Percentiles rank a stretch among this genome's conserved stretches.
phyloP scores from a whole-genome alignment of 78 protist genomes.

The Dictyostelium purpureum region DNA sequence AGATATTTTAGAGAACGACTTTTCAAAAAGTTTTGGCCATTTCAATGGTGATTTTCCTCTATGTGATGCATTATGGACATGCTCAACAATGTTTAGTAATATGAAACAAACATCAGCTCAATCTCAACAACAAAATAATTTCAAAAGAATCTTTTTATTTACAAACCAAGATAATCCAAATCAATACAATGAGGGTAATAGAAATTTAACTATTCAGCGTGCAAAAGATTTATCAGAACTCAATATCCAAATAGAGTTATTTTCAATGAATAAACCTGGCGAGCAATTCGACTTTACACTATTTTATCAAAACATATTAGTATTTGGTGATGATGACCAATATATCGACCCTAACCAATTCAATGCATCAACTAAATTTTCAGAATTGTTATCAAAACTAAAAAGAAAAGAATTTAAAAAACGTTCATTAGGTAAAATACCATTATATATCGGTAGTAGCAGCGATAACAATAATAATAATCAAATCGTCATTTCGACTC shows the following conservation, averaged over 20 bases:
- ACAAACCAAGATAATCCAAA: constrained; percentile 81
- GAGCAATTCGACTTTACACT: constrained; percentile 43
- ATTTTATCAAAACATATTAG: constrained; percentile 69
- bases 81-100: constrained; percentile 80
- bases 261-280: constrained; percentile 62
- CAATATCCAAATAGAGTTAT: constrained; percentile 81
- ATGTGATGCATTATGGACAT: constrained; percentile 87
- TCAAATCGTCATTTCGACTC: constrained; percentile 9
- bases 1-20: constrained; percentile 51
- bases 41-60: constrained; percentile 33
- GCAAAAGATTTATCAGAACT: constrained; percentile 80
- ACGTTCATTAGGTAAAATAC: constrained; percentile 47
- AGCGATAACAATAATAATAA: neutral
- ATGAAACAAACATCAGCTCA: constrained; percentile 7
- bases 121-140: neutral
- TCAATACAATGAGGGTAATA: constrained; percentile 33
- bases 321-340: constrained; percentile 29
- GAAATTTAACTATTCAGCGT: constrained; percentile 41
- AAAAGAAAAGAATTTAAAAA: constrained; percentile 80
- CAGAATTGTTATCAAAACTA: constrained; percentile 9
- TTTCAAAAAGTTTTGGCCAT: constrained; percentile 23
- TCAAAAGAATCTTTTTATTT: constrained; percentile 65
- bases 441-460: constrained; percentile 37
- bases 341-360: constrained; percentile 22
- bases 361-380: constrained; percentile 61